Base-by-base conservation (phyloP, 257 asterid genomes). In the Lycium ferocissimum region DNA sequence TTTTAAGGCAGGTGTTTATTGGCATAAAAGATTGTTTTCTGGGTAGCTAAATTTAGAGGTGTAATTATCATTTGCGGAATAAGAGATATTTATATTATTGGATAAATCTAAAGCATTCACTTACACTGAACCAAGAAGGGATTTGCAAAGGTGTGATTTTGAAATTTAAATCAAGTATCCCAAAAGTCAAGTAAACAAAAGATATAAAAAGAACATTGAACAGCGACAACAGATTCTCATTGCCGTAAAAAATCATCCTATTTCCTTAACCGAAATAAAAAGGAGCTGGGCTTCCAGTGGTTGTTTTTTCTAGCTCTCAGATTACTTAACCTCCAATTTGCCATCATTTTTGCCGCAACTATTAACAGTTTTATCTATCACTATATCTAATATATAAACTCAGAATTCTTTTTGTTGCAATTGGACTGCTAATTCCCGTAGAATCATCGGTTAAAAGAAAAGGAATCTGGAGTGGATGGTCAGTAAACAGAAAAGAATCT, bases 391-490 rank as follows among this genome's bases (percentile, higher is more conserved):
- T 72, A 11, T 45, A 72, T 10, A 5, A 49, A 75, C 20, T 75
- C 1, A 2, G 9, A 37, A 37, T 13, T 14, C 3, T 40, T 40
- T 2, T 57, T 14, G 15, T 49, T 11, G 20, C 62, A 49, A 49
- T 7, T 58, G 7, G 51, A 49, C 13, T 20, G 33, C 82, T 20
- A 51, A 33, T 51, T 76, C 47, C 62, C 0, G 3, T 76, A 6
- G 82, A 13, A 76, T 76, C 82, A 7, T 51, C 45, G 13, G 63
- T 47, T 75, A 43, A 75, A 49, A 35, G 62, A 13, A 51, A 51
- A 76, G 81, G 22, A 22, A 76, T 51, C 82, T 76, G 82, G 82
- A 51, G 43, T 7, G 63, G 45, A 51, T 49, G 40, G 26, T 76
- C 63, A 51, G 63, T 26, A 51, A 26, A 51, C 22, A 76, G 63